Evolutionary conservation across 148 eudicot species (phyloP).

Genomic region (Persicaria tinctoria): DNA sequence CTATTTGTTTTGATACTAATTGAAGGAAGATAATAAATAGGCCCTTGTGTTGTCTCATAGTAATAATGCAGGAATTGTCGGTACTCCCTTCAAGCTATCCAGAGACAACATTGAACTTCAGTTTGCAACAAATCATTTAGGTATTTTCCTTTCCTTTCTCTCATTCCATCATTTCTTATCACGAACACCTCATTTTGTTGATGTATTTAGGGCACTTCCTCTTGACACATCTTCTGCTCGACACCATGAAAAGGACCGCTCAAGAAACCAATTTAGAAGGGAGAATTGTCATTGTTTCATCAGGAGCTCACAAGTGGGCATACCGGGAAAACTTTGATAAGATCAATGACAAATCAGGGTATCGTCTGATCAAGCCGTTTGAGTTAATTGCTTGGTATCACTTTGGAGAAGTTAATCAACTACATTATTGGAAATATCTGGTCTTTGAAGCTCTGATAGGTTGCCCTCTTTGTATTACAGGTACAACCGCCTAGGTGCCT

Average conservation of each 20-base stretch:
- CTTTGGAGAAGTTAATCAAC: too few relatives aligned
- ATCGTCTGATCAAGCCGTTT: neutral
- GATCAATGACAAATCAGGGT: conserved; percentile 62
- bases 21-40: neutral
- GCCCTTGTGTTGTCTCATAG: conserved; percentile 25
- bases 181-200: neutral
- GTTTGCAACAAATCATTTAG: conserved; percentile 86
- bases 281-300: conserved; percentile 70
- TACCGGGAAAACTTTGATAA: conserved; percentile 68
- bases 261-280: conserved; percentile 56
- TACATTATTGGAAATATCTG: too few relatives aligned
- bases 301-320: conserved; percentile 49
- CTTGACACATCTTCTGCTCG: conserved; percentile 71
- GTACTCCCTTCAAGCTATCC: conserved; percentile 59
- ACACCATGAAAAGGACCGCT: conserved; percentile 71
- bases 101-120: conserved; percentile 81
- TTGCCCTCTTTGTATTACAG: conserved; percentile 30
- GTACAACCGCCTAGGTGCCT: conserved; percentile 46
- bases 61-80: conserved; percentile 97
- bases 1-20: neutral
- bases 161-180: neutral
- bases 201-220: conserved; percentile 59
- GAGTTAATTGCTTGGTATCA: neutral
- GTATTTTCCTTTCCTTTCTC: conserved; percentile 18
- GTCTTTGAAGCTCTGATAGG: too few relatives aligned